A percentile compares a stretch with the other conserved stretches of the same genome.
Evolutionary conservation across 805 yeast species (phyloP).

Genomic region (Spathaspora passalidarum): DNA sequence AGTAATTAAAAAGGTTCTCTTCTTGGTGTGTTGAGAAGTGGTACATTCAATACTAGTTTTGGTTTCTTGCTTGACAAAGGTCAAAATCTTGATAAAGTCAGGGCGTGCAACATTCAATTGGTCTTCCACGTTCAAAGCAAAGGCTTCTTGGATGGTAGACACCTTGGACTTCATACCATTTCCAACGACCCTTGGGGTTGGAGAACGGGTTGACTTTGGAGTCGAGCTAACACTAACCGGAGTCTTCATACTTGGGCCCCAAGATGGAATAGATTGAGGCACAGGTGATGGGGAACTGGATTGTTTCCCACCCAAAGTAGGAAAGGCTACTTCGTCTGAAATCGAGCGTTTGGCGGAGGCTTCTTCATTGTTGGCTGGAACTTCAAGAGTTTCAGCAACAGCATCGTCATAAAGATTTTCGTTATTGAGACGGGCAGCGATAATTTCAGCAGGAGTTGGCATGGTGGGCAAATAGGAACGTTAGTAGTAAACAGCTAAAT

Average conservation of each 20-base stretch:
- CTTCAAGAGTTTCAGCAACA: slow-evolving; percentile 6
- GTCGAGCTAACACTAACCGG: slow-evolving; percentile 16
- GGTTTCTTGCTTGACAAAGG: slow-evolving; percentile 56
- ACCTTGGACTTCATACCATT: slow-evolving; percentile 39
- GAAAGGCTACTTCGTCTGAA: slow-evolving; percentile 57
- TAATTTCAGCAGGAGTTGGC: slow-evolving; percentile 49
- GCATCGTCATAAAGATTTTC: slow-evolving; percentile 1
- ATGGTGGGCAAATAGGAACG: slow-evolving; percentile 17
- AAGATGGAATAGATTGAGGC: slow-evolving; percentile 27
- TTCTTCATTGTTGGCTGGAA: slow-evolving; percentile 8
- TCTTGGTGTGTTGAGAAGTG: slow-evolving; percentile 67
- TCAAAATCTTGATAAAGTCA: slow-evolving; percentile 67
- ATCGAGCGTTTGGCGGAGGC: slow-evolving; percentile 27
- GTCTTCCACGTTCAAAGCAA: slow-evolving; percentile 67
- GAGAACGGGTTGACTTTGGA: slow-evolving; percentile 10
- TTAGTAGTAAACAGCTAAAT: not conserved
- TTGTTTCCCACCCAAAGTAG: slow-evolving; percentile 54
- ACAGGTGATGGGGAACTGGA: slow-evolving; percentile 24
- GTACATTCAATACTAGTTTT: slow-evolving; percentile 79
- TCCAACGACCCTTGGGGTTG: slow-evolving; percentile 8
- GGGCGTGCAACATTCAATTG: slow-evolving; percentile 61
- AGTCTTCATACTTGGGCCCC: slow-evolving; percentile 37
- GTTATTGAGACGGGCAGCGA: slow-evolving; percentile 39
- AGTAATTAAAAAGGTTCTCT: slow-evolving; percentile 77
- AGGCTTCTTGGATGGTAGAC: slow-evolving; percentile 70